Conservation (phyloP, 2,329 filamentous ascomycete genomes). For the Talaromyces albobiverticillius region DNA sequence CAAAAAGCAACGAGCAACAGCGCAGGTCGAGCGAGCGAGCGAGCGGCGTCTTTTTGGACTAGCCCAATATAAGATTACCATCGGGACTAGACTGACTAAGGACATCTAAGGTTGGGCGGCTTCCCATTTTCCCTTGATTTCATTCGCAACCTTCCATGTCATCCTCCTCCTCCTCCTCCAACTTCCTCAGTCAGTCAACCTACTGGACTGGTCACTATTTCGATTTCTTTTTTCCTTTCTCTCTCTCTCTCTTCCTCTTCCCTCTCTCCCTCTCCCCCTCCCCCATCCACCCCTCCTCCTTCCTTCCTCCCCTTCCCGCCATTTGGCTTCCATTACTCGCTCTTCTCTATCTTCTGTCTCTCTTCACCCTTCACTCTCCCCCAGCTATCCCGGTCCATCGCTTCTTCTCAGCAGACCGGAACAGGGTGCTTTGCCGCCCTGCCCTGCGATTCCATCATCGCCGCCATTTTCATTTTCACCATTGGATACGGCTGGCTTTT, state of each 20-base stretch:
- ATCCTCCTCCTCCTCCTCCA: constrained; percentile 16
- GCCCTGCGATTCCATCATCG: constrained; percentile 1
- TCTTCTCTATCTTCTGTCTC: not conserved
- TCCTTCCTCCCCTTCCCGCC: constrained; percentile 13
- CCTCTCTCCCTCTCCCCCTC: not conserved
- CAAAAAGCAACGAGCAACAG: not conserved
- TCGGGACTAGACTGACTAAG: constrained; percentile 14
- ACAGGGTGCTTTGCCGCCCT: not conserved
- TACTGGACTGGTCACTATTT: too few species aligned
- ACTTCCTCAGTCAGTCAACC: too few species aligned
- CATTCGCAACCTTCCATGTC: constrained; percentile 5
- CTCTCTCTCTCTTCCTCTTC: constrained; percentile 9
- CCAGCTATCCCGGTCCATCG: not conserved
- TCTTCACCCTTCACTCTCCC: not conserved
- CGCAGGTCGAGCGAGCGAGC: not conserved
- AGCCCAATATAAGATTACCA: constrained; percentile 15
- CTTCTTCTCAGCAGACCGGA: not conserved
- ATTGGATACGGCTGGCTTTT: not conserved
- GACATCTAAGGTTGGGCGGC: constrained; percentile 15
- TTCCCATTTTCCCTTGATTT: constrained; percentile 17
- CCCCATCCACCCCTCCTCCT: constrained; percentile 7
- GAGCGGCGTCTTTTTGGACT: not conserved
- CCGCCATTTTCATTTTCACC: too few species aligned
- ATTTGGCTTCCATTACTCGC: constrained; percentile 14
- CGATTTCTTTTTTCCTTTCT: constrained; percentile 15